phyloP scores from a whole-genome alignment of 1,284 basidiomycete genomes.

The Stygiomarasmius scandens region DNA sequence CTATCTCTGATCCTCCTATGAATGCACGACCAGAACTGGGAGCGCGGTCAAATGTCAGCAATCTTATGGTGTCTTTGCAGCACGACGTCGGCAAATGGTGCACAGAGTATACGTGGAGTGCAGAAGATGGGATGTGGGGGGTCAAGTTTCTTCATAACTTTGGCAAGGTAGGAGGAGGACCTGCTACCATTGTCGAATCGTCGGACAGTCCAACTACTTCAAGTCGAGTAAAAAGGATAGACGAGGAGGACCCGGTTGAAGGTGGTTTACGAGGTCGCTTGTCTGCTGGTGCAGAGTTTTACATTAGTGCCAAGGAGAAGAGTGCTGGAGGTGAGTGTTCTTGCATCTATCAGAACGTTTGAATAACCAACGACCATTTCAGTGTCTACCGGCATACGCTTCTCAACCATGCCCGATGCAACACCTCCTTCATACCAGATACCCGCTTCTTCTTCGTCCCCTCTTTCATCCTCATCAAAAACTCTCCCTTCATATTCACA shows the following conservation, averaged over 20 bases:
- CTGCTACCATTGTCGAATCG: slow-evolving; percentile 34
- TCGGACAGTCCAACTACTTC: slow-evolving; percentile 13
- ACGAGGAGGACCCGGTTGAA: slow-evolving; percentile 89
- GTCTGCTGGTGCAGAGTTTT: slow-evolving; percentile 92
- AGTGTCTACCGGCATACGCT: slow-evolving; percentile 94
- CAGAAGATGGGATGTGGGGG: slow-evolving; percentile 93
- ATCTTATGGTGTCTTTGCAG: slow-evolving; percentile 87
- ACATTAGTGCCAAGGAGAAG: slow-evolving; percentile 90
- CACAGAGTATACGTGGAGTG: slow-evolving; percentile 93
- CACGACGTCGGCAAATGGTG: slow-evolving; percentile 93
- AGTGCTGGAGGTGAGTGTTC: slow-evolving; percentile 82
- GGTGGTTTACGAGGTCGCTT: slow-evolving; percentile 89
- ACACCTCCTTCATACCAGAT: slow-evolving; percentile 65
- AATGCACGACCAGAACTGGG: slow-evolving; percentile 45
- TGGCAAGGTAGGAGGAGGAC: slow-evolving; percentile 55
- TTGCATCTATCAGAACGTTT: not conserved
- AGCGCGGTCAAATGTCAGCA: slow-evolving; percentile 58
- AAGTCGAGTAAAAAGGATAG: slow-evolving; percentile 64
- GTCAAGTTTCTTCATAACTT: slow-evolving; percentile 92
- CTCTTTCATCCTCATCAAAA: slow-evolving; percentile 32
- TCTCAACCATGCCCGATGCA: slow-evolving; percentile 85
- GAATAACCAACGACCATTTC: slow-evolving; percentile 14
- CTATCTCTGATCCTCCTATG: slow-evolving; percentile 73
- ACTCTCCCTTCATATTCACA: slow-evolving; percentile 49
- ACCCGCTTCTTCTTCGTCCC: slow-evolving; percentile 40